Percentiles rank a stretch among this genome's conserved stretches.
Conservation (phyloP, 768 basidiomycete species). For the Termitomyces bulborhizus region DNA sequence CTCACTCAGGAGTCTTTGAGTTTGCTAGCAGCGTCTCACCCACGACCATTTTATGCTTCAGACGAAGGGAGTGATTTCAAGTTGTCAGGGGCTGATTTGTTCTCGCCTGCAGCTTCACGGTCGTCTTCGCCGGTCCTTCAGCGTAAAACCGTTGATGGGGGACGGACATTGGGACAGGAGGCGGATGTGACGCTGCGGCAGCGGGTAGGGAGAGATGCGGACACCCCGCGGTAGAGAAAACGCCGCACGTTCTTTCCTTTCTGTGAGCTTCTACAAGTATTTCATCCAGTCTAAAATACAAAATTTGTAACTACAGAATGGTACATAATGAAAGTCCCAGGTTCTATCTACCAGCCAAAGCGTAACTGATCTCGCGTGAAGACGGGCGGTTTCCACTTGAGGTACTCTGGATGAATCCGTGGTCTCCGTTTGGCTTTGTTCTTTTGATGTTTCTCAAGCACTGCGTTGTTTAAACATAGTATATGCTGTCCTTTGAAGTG, state of each 20-base stretch:
- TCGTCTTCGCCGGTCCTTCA: conserved; percentile 60
- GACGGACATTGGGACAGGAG: conserved; percentile 13
- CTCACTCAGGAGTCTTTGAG: background rate
- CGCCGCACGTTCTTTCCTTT: background rate
- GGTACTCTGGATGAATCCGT: conserved; percentile 69
- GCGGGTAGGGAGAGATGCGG: conserved; percentile 8
- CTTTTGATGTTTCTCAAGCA: conserved; percentile 89
- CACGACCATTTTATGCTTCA: conserved; percentile 46
- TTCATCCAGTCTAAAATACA: conserved; percentile 8
- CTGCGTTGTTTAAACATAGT: conserved; percentile 85
- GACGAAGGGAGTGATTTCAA: conserved; percentile 40
- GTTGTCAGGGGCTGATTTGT: conserved; percentile 65
- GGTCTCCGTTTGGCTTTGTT: conserved; percentile 70
- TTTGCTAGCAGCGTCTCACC: conserved; percentile 21
- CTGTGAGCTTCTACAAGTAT: background rate
- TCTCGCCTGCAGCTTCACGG: conserved; percentile 64
- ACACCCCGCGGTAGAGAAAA: background rate
- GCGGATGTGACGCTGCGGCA: conserved; percentile 15
- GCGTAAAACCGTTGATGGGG: conserved; percentile 26
- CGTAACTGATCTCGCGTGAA: conserved; percentile 88
- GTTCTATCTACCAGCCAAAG: conserved; percentile 50
- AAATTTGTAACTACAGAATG: conserved; percentile 7
- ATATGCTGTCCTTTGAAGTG: conserved; percentile 94
- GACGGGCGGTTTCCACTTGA: conserved; percentile 94
- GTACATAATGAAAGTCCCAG: conserved; percentile 11